A percentile compares a stretch with the other conserved stretches of the same genome.
Conservation (phyloP, 2,329 filamentous ascomycete genomes). For the Diatrype stigma region DNA sequence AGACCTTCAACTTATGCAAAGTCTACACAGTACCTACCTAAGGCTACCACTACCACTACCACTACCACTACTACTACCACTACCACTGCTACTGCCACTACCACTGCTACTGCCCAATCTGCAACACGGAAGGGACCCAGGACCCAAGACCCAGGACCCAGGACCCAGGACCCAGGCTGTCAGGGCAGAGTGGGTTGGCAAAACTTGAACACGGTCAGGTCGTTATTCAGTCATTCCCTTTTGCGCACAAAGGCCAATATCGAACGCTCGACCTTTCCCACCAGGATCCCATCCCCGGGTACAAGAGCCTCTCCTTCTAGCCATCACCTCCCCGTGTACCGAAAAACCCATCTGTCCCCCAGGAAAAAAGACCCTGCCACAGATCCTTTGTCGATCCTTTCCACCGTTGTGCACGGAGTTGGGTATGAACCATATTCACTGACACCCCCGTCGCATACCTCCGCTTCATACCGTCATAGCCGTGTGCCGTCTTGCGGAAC, state of each 20-base stretch:
- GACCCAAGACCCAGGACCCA: no score
- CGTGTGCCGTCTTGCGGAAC: neutral
- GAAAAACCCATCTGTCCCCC: neutral
- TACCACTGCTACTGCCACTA: no score
- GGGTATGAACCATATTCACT: neutral
- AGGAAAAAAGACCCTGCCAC: neutral
- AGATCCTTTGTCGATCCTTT: neutral
- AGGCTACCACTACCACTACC: no score
- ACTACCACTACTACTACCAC: neutral
- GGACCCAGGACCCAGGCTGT: no score
- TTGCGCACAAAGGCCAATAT: no score
- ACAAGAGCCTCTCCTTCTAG: neutral
- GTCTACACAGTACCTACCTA: no score
- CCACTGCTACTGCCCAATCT: no score
- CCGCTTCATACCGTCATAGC: neutral
- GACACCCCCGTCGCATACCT: neutral
- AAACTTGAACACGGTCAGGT: no score
- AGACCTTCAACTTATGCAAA: neutral
- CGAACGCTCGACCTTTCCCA: neutral
- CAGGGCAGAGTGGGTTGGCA: no score
- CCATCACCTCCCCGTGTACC: neutral
- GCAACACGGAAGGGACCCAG: no score
- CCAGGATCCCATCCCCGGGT: neutral
- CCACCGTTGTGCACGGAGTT: neutral
- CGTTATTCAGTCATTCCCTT: no score